Base-by-base conservation (phyloP, 768 basidiomycete genomes). In the Naematelia encephala region DNA sequence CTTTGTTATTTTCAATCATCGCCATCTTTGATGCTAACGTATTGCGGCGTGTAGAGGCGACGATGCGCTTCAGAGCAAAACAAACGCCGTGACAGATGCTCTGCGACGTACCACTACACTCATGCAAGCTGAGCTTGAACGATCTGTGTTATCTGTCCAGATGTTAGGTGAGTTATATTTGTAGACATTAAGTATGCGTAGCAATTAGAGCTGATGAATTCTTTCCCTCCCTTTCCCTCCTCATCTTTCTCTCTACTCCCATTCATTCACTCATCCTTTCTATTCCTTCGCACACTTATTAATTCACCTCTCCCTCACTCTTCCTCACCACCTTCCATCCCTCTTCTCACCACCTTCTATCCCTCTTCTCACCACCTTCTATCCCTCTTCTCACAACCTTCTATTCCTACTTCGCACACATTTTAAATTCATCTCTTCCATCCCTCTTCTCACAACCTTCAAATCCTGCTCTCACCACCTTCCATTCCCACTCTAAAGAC, bases 71-170 rank as follows among this genome's bases (percentile, higher is more conserved):
- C 91, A 92, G 87, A 85, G 85, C 63, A 86, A 90, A n/a, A 90
- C 86, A 56, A 83, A 88, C 61, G 84, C 92, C 61, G 90, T 99
- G 10, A 97, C 93, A 0, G 87, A 89, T 21, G 85, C 90, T 2
- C 80, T 98, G 8, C 85, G 89, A 48, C 84, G 92, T 30, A 97
- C 93, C 2, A 83, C 91, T 34, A 81, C 80, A 12, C 79, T 91
- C 3, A 90, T 99, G 90, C 90, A 94, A 78, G 84, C 84, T 42
- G 96, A 98, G 70, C 85, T 99, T 1, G 90, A 97, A 69, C 84
- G 86, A 22, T 92, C 90, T 0, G 89, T 93, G 4, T 81, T 94
- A 50, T 85, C 89, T 2, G 82, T 82, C 4, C 92, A 99, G 72
- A 84, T 93, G 73, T 84, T 98, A 34, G 89, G 90, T 88, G 68